phyloP scores from a whole-genome alignment of 768 basidiomycete genomes.

The Mrakia blollopis region DNA sequence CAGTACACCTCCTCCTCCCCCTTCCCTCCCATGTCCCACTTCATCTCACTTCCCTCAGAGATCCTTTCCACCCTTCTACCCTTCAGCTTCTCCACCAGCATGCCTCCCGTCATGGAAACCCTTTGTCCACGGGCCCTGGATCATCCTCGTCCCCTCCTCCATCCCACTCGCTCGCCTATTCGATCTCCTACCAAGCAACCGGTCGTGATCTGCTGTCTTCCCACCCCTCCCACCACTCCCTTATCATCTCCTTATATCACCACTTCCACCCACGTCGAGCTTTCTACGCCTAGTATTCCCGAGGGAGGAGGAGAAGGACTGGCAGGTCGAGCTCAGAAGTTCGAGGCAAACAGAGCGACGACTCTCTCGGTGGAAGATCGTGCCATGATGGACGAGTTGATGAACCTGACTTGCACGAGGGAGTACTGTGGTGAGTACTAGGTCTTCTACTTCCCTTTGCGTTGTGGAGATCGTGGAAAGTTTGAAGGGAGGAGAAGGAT shows the following conservation, averaged over 20 bases:
- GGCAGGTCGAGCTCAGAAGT: too few species aligned
- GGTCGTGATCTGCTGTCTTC: neutral
- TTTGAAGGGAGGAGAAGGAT: neutral
- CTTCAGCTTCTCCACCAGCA: too few species aligned
- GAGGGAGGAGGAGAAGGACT: neutral
- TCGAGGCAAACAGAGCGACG: neutral
- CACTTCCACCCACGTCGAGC: neutral
- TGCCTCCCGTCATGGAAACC: too few species aligned
- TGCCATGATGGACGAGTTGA: neutral
- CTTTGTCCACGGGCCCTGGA: neutral
- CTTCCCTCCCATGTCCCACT: neutral
- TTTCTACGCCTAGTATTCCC: neutral
- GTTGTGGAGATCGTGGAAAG: neutral
- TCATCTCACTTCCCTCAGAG: neutral
- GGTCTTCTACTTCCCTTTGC: neutral
- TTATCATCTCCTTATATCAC: neutral
- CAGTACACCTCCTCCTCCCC: too few species aligned
- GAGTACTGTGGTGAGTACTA: neutral
- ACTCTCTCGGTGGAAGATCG: neutral
- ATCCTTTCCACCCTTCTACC: too few species aligned
- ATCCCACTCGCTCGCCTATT: neutral
- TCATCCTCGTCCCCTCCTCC: neutral
- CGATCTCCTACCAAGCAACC: neutral
- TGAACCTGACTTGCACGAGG: neutral
- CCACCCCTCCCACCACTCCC: neutral